Conservation (phyloP, 306 rosid species). For the Vigna reflexopilosa region DNA sequence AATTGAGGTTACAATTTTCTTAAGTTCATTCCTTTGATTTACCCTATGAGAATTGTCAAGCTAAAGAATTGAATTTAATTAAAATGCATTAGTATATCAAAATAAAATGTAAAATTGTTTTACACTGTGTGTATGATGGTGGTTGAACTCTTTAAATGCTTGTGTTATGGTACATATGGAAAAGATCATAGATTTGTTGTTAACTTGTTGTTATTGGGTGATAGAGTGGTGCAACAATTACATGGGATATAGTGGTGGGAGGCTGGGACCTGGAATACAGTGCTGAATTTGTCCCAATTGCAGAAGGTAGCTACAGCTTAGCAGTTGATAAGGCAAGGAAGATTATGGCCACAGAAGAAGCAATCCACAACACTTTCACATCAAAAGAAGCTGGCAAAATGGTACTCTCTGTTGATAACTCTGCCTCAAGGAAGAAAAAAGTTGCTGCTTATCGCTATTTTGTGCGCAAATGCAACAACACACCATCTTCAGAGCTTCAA, state of each 20-base stretch:
- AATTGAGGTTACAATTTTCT: conserved; percentile 67
- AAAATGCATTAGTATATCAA: neutral
- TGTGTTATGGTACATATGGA: neutral
- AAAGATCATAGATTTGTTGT: neutral
- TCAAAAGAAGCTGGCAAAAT: conserved; percentile 72
- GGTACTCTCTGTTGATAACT: conserved; percentile 88
- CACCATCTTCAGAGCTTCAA: conserved; percentile 35
- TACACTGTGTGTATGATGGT: too few relatives aligned
- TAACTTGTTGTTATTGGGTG: conserved; percentile 8
- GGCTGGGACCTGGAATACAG: conserved; percentile 93
- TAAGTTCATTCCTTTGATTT: neutral
- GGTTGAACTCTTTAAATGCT: too few relatives aligned
- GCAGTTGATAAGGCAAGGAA: conserved; percentile 82
- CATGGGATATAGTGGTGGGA: conserved; percentile 94
- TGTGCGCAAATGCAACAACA: conserved; percentile 60
- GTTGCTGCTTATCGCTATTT: conserved; percentile 91
- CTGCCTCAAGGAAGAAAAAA: conserved; percentile 74
- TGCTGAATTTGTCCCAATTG: conserved; percentile 77
- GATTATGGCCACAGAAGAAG: conserved; percentile 66
- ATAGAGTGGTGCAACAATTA: conserved; percentile 78
- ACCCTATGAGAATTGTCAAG: neutral
- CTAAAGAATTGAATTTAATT: neutral
- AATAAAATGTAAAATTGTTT: too few relatives aligned
- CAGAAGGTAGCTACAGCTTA: conserved; percentile 74
- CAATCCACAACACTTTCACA: conserved; percentile 77